Evolutionary conservation across 2,329 filamentous ascomycete species (phyloP), one percentile per base, ranked within the genome.

Genomic region (Aspergillus pseudonomiae): DNA sequence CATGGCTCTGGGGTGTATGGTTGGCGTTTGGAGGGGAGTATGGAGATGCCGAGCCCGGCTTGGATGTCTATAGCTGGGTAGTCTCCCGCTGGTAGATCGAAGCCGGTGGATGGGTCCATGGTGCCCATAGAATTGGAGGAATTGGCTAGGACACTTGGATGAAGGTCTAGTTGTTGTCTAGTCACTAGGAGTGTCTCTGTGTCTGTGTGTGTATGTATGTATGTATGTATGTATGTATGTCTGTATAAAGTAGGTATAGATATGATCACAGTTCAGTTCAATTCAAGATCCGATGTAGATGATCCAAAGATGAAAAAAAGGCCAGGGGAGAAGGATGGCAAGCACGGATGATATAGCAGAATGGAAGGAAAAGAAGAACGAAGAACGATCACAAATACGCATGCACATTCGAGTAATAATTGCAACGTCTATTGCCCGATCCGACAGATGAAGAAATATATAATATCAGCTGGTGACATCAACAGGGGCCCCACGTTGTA

Each of bases 391-490:
- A 52, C 10, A 9, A 52, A 46, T 48, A 48, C 26, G 1, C 24
- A 48, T 48, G 11, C 45, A 14, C 7, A 41, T n/a, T 19, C 19
- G 19, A 41, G 19, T 28, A 48, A 48, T 9, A 48, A 26, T 7
- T 28, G 9, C 45, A 16, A 26, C 45, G 21, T 16, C 14, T 55
- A 26, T 36, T 36, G 5, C 11, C 36, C 12, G 36, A 16, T 55
- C n/a, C 32, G 32, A 36, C 11, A 50, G 26, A 28, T 10, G 24
- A 30, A 50, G 26, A 50, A 28, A 50, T 28, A 50, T 30, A 50
- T 30, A 26, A 36, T 24, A 54, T 54, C 32, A 55, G 32, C 32
- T 11, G 36, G 52, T 55, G 52, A 55, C 32, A 55, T 55, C 52
- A 55, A 55, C 52, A 21, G 11, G 43, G 43, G 52, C 32, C 12